These are phyloP conservation scores for Eutrema heterophyllum DNA, from an alignment of 345 rosid genomes.

Conservation along the genomic window DNA sequence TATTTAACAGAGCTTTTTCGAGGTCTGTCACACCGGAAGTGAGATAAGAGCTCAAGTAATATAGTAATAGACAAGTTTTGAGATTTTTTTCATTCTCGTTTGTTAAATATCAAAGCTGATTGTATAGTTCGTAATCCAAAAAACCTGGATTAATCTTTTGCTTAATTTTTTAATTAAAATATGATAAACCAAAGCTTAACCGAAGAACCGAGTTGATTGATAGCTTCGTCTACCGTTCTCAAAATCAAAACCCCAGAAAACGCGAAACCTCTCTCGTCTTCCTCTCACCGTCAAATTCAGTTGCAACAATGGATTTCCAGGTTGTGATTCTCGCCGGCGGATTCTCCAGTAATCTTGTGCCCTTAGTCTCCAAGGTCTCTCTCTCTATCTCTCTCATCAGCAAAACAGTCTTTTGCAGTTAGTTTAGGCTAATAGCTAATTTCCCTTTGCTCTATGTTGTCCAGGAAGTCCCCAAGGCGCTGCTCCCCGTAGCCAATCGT, in stretches of 20 bases:
- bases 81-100: too few relatives aligned
- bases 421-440: not conserved
- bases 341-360: constrained; percentile 61
- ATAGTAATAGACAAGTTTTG: too few relatives aligned
- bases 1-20: too few relatives aligned
- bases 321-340: constrained; percentile 93
- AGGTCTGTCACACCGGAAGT: too few relatives aligned
- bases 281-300: constrained; percentile 3
- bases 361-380: constrained; percentile 80
- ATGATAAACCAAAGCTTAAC: not conserved
- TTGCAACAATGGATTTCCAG: constrained; percentile 71
- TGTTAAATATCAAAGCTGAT: too few relatives aligned
- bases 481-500: constrained; percentile 92
- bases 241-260: constrained; percentile 28
- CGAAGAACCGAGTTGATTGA: not conserved
- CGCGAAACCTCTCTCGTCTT: constrained; percentile 1
- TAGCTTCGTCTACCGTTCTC: not conserved
- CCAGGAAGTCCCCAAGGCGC: constrained; percentile 88
- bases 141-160: not conserved
- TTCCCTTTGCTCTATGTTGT: not conserved
- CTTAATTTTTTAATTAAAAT: too few relatives aligned
- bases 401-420: not conserved
- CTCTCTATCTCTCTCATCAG: not conserved
- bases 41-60: too few relatives aligned
- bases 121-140: too few relatives aligned